phyloP scores from a whole-genome alignment of 495 filamentous ascomycete genomes.

The Annulohypoxylon maeteangense region DNA sequence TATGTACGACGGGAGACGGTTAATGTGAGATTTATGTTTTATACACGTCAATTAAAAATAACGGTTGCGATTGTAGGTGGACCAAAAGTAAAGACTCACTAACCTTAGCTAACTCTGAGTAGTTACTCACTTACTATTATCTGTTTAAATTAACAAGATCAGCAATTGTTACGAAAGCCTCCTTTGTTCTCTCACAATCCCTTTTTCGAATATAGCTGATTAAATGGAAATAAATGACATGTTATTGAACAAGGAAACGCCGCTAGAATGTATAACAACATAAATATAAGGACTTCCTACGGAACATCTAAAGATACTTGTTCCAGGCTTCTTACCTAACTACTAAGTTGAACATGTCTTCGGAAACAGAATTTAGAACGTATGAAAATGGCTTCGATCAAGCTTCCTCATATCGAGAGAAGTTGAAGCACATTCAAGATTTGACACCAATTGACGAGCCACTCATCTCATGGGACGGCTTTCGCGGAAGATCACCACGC shows the following conservation, averaged over 20 bases:
- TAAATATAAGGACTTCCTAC: background rate
- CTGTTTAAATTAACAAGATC: no score
- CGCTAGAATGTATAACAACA: background rate
- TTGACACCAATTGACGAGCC: slow-evolving; percentile 33
- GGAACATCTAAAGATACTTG: background rate
- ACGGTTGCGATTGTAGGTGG: no score
- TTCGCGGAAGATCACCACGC: slow-evolving; percentile 29
- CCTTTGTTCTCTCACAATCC: no score
- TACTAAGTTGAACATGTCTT: background rate
- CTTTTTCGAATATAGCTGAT: no score
- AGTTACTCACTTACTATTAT: no score
- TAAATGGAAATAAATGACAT: no score
- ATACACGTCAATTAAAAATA: no score
- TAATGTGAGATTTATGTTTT: no score
- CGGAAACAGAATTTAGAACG: slow-evolving; percentile 5
- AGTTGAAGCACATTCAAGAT: slow-evolving; percentile 21
- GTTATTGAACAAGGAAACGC: background rate
- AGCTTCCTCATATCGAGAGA: slow-evolving; percentile 27
- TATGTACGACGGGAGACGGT: no score
- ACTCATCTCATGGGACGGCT: slow-evolving; percentile 35
- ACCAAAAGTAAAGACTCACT: no score
- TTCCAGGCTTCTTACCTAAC: background rate
- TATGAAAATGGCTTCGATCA: slow-evolving; percentile 10
- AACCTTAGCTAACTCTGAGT: no score
- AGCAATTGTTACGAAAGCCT: no score